Evolutionary conservation across 495 filamentous ascomycete genomes (phyloP).

Genomic region (Penicillium robsamsonii): DNA sequence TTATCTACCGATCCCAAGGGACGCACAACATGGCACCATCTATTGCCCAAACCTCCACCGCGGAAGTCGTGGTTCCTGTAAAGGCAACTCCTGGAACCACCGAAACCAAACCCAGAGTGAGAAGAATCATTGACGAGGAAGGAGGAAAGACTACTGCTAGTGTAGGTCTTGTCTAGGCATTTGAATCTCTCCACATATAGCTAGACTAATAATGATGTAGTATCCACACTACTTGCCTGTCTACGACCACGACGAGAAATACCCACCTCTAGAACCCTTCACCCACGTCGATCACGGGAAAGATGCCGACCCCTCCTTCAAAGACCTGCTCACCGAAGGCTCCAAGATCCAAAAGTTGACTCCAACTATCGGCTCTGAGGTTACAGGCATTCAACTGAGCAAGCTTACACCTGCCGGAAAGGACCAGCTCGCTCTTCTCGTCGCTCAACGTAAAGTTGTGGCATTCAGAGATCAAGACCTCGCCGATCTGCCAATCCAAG

Average conservation of each 20-base stretch:
- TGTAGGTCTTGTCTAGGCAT: conserved; percentile 11
- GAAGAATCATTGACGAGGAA: conserved; percentile 29
- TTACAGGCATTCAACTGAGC: conserved; percentile 74
- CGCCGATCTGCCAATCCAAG: conserved; percentile 65
- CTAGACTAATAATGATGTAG: conserved; percentile 3
- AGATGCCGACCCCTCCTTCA: conserved; percentile 64
- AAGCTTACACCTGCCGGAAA: conserved; percentile 63
- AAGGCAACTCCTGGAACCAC: conserved; percentile 9
- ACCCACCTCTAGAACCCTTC: conserved; percentile 65
- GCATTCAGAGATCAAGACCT: conserved; percentile 80
- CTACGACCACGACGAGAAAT: conserved; percentile 38
- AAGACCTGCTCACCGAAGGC: conserved; percentile 58
- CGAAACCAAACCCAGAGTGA: conserved; percentile 15
- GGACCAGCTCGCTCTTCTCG: conserved; percentile 76
- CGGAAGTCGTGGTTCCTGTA: conserved; percentile 20
- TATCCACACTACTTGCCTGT: conserved; percentile 29
- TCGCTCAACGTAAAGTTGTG: conserved; percentile 76
- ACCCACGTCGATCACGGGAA: conserved; percentile 70
- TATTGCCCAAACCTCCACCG: conserved; percentile 13
- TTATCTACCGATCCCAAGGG: neutral
- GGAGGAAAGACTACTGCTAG: conserved; percentile 26
- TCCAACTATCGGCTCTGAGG: conserved; percentile 71
- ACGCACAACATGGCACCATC: conserved; percentile 26
- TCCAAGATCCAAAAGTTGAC: conserved; percentile 56
- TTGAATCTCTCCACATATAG: neutral